A percentile compares a stretch with the other conserved stretches of the same genome.
These are phyloP conservation scores for Backusella australiensis DNA, from an alignment of 192 early-diverging fungal genomes.

Conservation along the genomic window DNA sequence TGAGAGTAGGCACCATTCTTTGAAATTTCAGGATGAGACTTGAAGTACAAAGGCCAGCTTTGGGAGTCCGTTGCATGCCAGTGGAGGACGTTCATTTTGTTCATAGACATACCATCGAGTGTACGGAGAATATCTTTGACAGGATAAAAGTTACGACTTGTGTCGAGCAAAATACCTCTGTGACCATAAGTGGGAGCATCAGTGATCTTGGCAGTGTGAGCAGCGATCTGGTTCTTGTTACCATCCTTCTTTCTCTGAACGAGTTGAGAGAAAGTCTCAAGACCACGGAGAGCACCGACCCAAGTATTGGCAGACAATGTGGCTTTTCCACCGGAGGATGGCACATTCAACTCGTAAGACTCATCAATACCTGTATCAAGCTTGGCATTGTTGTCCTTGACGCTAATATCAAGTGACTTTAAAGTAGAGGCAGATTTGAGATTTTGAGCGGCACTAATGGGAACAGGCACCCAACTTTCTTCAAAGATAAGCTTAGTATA, in stretches of 20 bases:
- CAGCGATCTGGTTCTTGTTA: slow-evolving; percentile 41
- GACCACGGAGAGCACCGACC: slow-evolving; percentile 68
- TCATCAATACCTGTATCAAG: slow-evolving; percentile 63
- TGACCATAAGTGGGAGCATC: slow-evolving; percentile 68
- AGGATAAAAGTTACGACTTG: slow-evolving; percentile 65
- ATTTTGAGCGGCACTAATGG: slow-evolving; percentile 38
- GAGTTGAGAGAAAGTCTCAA: slow-evolving; percentile 74
- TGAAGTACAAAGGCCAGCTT: slow-evolving; percentile 69
- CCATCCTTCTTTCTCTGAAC: slow-evolving; percentile 38
- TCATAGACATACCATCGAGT: slow-evolving; percentile 67
- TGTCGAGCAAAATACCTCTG: slow-evolving; percentile 69
- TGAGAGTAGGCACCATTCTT: slow-evolving; percentile 62
- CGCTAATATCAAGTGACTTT: slow-evolving; percentile 41
- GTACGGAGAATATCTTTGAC: slow-evolving; percentile 55
- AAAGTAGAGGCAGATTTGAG: slow-evolving; percentile 20
- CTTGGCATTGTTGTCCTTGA: slow-evolving; percentile 44
- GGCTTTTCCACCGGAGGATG: slow-evolving; percentile 44
- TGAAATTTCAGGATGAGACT: slow-evolving; percentile 60
- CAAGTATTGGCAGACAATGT: slow-evolving; percentile 55
- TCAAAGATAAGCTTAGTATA: slow-evolving; percentile 42
- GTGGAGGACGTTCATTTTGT: slow-evolving; percentile 77
- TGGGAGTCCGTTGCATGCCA: slow-evolving; percentile 73
- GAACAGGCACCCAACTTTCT: slow-evolving; percentile 44
- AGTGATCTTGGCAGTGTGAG: slow-evolving; percentile 54
- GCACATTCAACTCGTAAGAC: slow-evolving; percentile 68